Evolutionary conservation across 1,139 yeast species (phyloP), one percentile per base, ranked within the genome.

Genomic region (Lodderomyces pseudojiufengensis): DNA sequence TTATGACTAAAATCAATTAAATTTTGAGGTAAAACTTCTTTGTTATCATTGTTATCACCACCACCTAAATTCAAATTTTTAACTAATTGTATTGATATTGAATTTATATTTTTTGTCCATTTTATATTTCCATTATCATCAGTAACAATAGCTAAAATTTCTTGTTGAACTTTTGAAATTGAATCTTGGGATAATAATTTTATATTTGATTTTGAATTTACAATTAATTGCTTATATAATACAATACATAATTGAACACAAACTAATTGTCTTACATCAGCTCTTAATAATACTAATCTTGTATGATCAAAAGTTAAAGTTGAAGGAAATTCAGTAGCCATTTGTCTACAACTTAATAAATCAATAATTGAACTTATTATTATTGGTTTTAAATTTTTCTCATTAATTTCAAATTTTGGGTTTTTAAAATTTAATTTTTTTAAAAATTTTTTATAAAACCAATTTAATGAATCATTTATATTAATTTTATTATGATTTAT

Each of bases 261-360:
- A 28, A 86, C 88, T 38, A 85, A 66, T 59, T 86, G 95, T 49
- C 95, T 76, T 27, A 86, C 80, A 57, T 86, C 95, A 1, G 95
- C 94, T 46, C 95, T 70, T 41, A 87, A 64, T 30, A 84, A 68
- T 12, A 86, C 80, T 42, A 87, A 65, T 42, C 96, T 70, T 4
- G 94, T 79, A 52, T 84, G 90, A 61, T 87, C 96, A 61, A 87
- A 87, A n/a, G 90, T 82, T 49, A 87, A 68, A 2, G 95, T 79
- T 4, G 85, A 78, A 28, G 96, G 96, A 55, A 85, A 87, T 52
- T 84, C 94, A 28, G 79, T 72, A 24, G 81, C 84, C 86, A 85
- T 83, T 50, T 80, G 79, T 24, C 94, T 77, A 54, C 95, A 85
- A 3, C 87, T 76, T 34, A 85, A 63, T 35, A 85, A 63, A 48